A percentile compares a stretch with the other conserved stretches of the same genome.
phyloP scores from a whole-genome alignment of 495 filamentous ascomycete species.

The Trichoderma reesei region DNA sequence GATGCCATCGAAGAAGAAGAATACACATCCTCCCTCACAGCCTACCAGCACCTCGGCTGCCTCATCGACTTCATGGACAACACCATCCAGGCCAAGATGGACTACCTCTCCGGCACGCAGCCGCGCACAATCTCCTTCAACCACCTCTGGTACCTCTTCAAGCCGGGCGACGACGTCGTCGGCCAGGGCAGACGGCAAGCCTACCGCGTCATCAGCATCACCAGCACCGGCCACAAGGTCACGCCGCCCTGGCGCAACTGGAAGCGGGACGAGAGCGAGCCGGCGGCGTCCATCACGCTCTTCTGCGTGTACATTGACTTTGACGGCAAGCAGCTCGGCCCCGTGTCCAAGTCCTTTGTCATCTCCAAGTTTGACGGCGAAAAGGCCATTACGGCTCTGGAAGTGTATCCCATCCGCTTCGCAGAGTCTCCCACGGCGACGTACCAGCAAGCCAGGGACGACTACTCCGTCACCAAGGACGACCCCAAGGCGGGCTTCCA shows the following conservation, averaged over 20 bases:
- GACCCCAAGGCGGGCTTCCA: background rate
- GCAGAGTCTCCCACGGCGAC: background rate
- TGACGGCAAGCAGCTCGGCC: constrained; percentile 31
- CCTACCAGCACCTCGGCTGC: background rate
- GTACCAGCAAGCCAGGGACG: background rate
- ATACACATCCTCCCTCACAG: background rate
- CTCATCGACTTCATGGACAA: background rate
- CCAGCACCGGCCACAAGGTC: constrained; percentile 4
- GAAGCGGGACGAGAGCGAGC: background rate
- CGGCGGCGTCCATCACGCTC: constrained; percentile 10
- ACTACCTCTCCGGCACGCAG: background rate
- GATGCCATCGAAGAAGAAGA: background rate
- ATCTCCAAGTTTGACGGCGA: constrained; percentile 29
- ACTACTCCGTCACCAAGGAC: background rate
- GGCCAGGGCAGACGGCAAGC: constrained; percentile 15
- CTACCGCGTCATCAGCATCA: constrained; percentile 19
- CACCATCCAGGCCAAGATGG: background rate
- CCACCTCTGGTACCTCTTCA: background rate
- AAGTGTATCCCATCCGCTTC: constrained; percentile 16
- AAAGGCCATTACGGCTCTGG: constrained; percentile 23
- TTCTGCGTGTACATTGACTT: constrained; percentile 33
- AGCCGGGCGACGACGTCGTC: background rate
- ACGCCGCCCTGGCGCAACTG: background rate
- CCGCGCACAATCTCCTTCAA: constrained; percentile 9
- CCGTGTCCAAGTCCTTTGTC: constrained; percentile 21